Evolutionary conservation across 1,284 basidiomycete species (phyloP).

Genomic region (Xanthoconium separans): DNA sequence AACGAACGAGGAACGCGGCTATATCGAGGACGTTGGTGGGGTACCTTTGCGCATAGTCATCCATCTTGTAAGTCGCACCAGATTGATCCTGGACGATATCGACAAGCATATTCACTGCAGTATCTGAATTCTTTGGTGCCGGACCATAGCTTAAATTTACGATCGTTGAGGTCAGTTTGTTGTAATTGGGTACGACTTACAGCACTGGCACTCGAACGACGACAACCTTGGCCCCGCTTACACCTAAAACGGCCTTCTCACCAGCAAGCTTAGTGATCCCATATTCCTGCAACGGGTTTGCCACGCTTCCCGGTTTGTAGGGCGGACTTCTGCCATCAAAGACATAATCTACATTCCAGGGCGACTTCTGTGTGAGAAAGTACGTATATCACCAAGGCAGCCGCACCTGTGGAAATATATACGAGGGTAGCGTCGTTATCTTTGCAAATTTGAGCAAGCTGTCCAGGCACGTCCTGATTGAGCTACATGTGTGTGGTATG

Average conservation of each 20-base stretch:
- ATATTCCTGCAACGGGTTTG: constrained; percentile 78
- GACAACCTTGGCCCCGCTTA: constrained; percentile 52
- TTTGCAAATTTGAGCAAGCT: constrained; percentile 60
- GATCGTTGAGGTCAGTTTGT: neutral
- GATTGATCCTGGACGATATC: constrained; percentile 78
- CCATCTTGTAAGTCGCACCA: constrained; percentile 81
- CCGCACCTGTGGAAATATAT: constrained; percentile 74
- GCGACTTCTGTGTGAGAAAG: constrained; percentile 12
- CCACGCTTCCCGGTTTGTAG: constrained; percentile 62
- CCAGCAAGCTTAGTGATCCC: constrained; percentile 77
- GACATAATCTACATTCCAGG: constrained; percentile 64
- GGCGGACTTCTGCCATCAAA: constrained; percentile 83
- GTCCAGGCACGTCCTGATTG: constrained; percentile 64
- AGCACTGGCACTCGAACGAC: constrained; percentile 81
- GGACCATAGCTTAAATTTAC: constrained; percentile 66
- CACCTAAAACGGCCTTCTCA: constrained; percentile 61
- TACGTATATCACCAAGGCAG: neutral
- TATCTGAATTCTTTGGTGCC: constrained; percentile 71
- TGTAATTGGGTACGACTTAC: constrained; percentile 39
- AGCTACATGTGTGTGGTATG: constrained; percentile 45
- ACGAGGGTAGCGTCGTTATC: constrained; percentile 58
- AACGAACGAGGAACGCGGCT: constrained; percentile 67
- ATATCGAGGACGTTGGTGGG: constrained; percentile 81
- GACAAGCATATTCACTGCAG: constrained; percentile 76
- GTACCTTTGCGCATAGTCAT: constrained; percentile 80